Evolutionary conservation across 208 protist species (phyloP).

Genomic region (Crithidia sp.): DNA sequence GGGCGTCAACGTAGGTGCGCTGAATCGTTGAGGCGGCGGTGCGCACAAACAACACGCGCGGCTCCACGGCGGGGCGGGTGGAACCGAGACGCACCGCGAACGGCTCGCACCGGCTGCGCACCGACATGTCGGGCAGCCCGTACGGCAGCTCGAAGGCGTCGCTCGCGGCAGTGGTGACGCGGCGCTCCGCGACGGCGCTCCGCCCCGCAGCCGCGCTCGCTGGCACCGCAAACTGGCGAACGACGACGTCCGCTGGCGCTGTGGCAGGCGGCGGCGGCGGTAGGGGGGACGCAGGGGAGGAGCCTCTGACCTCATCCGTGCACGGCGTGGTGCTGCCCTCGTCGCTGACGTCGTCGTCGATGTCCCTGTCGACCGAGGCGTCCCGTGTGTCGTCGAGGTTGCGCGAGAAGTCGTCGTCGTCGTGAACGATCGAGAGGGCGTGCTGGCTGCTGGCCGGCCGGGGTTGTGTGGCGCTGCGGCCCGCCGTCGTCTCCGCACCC

Average conservation of each 20-base stretch:
- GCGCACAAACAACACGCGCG: constrained; percentile 39
- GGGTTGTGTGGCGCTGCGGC: background rate
- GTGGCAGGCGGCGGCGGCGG: background rate
- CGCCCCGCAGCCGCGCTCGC: constrained; percentile 10
- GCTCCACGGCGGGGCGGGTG: constrained; percentile 28
- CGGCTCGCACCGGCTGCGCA: constrained; percentile 27
- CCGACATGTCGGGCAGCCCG: constrained; percentile 53
- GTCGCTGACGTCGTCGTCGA: background rate
- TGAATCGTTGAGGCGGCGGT: constrained; percentile 36
- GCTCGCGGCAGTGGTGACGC: background rate
- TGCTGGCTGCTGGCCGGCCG: background rate
- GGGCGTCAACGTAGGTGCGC: constrained; percentile 24
- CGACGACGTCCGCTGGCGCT: background rate
- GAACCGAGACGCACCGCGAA: constrained; percentile 35
- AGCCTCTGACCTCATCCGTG: background rate
- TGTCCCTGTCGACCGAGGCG: background rate
- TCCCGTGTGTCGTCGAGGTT: constrained; percentile 20
- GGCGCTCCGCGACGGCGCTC: constrained; percentile 21
- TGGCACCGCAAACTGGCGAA: constrained; percentile 22
- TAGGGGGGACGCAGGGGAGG: background rate
- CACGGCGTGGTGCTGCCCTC: background rate
- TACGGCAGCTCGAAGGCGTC: constrained; percentile 67
- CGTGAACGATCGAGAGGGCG: constrained; percentile 28
- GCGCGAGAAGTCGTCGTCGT: constrained; percentile 32
- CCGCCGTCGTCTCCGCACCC: background rate